Evolutionary conservation across 352 stramenopile species (phyloP), one percentile per base, ranked within the genome.

Genomic region (Globisporangium cederbergense): DNA sequence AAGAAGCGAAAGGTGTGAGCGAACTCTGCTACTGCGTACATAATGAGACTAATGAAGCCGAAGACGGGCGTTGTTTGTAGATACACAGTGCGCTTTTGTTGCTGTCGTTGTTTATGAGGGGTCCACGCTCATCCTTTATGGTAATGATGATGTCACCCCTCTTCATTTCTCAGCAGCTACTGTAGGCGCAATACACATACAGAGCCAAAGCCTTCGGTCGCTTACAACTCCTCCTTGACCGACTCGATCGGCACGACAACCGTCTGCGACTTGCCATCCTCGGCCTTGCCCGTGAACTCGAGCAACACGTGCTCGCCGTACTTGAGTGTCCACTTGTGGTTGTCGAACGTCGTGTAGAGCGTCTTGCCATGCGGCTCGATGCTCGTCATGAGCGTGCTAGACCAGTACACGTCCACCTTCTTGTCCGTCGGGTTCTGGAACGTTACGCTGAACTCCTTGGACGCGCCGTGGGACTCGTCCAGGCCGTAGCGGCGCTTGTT

Each of bases 401-500:
- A 83, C 83, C 82, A 93, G 66, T 84, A 92, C 8, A 93, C 46
- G 45, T 78, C 72, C 25, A 95, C 74, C 9, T 72, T 51, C 28
- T 64, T 58, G 45, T 75, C 62, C 11, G 75, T 88, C 20, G 81
- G 80, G 76, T 95, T 95, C 58, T 79, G 70, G 67, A 95, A 93
- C 30, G 69, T 77, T 45, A 92, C 76, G 8, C 60, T 82, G 70
- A 86, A 81, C 55, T 82, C 68, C 40, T 62, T 75, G 10, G 68
- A 65, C 22, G 43, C 52, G 10, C 60, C 74, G 20, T 43, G 53
- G 47, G 56, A 38, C 25, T 78, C 58, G 43, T 86, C 78, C 40
- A 91, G 60, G 3, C 82, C 86, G 60, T 85, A 88, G 56, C 86
- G 76, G 5, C 90, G 86, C 64, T 90, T 91, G 79, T 98, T 98